phyloP scores from a whole-genome alignment of 202 grass and related monocot genomes.

The Schoenoplectus tabernaemontani region DNA sequence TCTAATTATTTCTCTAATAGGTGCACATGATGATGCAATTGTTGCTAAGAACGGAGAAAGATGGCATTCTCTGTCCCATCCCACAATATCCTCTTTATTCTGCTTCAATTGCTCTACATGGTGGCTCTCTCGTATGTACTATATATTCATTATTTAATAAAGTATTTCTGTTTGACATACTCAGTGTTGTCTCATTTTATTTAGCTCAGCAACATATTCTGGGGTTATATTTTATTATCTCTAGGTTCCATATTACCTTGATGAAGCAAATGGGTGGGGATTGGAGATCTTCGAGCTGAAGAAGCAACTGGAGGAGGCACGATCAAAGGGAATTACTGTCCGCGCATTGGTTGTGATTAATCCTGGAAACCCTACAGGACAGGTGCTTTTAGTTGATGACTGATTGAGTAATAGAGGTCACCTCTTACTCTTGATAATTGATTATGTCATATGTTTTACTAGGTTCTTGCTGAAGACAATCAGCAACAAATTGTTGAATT shows the following conservation, averaged over 20 bases:
- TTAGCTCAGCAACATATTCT: conserved; percentile 14
- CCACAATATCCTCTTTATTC: conserved; percentile 96
- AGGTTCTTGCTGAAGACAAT: conserved; percentile 91
- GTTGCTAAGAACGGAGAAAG: conserved; percentile 84
- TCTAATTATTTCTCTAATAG: conserved; percentile 33
- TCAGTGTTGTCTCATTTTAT: background rate
- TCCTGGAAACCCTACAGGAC: conserved; percentile 93
- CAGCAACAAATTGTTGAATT: conserved; percentile 84
- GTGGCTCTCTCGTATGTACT: conserved; percentile 90
- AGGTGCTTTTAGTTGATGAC: conserved; percentile 34
- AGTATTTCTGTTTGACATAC: conserved; percentile 1
- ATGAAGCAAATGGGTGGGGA: conserved; percentile 77
- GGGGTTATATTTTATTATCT: conserved; percentile 18
- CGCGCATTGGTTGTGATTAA: conserved; percentile 83
- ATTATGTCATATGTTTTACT: background rate
- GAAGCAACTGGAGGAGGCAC: conserved; percentile 74
- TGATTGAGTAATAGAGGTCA: conserved; percentile 11
- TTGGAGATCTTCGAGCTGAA: conserved; percentile 68
- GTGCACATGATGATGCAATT: conserved; percentile 99
- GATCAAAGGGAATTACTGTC: conserved; percentile 79
- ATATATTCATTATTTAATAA: background rate
- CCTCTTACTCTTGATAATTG: background rate
- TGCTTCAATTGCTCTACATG: conserved; percentile 88
- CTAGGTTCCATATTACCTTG: conserved; percentile 88
- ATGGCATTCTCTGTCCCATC: conserved; percentile 94